Base-by-base conservation (phyloP, 1,284 basidiomycete species). In the Irpex sp. region DNA sequence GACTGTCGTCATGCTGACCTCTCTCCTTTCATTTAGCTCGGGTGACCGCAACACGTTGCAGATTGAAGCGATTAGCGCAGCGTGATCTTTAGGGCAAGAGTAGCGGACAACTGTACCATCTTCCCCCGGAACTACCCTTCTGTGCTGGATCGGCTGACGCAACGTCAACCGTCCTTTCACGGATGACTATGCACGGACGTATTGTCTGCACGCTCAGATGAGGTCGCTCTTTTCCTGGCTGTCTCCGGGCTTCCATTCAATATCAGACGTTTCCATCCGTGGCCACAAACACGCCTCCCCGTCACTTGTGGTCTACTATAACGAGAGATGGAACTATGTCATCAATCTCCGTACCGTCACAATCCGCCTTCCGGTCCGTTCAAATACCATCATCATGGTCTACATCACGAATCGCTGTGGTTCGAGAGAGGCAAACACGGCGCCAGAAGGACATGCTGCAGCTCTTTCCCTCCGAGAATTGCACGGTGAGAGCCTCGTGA, bases 401-500 rank as follows among this genome's bases (percentile, higher is more conserved):
- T 33, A 55, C 53, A 55, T 13, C 53, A 33, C 53, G 17, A 15
- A 55, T 61, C 51, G 54, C 37, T 31, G 39, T 13, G 50, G 17
- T 46, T 37, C 61, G 33, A 51, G 61, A 46, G 46, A 39, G 47
- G 61, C 39, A 43, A 39, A 55, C 47, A 35, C 57, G 56, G 26
- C 56, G 57, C 58, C 63, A 62, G 60, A 65, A 61, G 63, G 49
- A 36, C 51, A 26, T 37, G n/a, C 36, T 57, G 56, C 43, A 55
- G 53, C 57, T 62, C 36, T 46, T 46, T 59, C 43, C 39, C 46
- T 65, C 64, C 64, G 64, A 65, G 39, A 65, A 65, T 62, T 39
- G 64, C 58, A 60, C 64, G 64, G 51, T 5, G 7, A 4, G n/a
- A 61, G 33, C 64, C 64, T 65, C 64, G 64, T 65, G 64, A 60